Evolutionary conservation across 805 yeast species (phyloP).

Genomic region (Yamadazyma nakazawae): DNA sequence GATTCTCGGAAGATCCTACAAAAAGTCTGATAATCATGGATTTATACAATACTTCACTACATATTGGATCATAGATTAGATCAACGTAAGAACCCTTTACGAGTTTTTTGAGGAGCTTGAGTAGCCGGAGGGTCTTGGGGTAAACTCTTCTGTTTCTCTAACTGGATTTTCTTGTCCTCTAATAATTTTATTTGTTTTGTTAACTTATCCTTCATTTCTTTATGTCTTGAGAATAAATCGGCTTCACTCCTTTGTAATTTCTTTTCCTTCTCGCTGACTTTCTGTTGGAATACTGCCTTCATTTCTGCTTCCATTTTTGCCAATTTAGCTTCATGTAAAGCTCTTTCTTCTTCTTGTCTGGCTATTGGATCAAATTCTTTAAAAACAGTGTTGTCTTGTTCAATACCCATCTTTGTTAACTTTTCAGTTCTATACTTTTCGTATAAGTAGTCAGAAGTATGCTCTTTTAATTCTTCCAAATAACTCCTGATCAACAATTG

Average conservation of each 20-base stretch:
- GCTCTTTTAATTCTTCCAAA: constrained; percentile 90
- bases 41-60: not conserved
- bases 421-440: constrained; percentile 89
- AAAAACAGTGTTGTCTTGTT: constrained; percentile 91
- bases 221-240: constrained; percentile 90
- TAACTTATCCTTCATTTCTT: constrained; percentile 94
- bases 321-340: constrained; percentile 88
- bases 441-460: constrained; percentile 70
- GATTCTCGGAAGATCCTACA: no score
- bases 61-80: not conserved
- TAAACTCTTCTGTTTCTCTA: constrained; percentile 58
- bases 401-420: constrained; percentile 76
- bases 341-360: constrained; percentile 91
- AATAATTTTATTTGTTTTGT: constrained; percentile 82
- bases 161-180: constrained; percentile 84
- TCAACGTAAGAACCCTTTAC: constrained; percentile 79
- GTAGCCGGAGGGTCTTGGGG: constrained; percentile 49
- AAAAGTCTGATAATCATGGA: not conserved
- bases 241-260: constrained; percentile 95
- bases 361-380: constrained; percentile 89
- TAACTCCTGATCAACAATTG: constrained; percentile 85
- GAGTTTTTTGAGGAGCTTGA: constrained; percentile 50
- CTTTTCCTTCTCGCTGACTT: constrained; percentile 95
- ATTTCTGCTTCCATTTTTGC: constrained; percentile 94
- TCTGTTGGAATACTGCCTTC: constrained; percentile 94